A percentile compares a stretch with the other conserved stretches of the same genome.
These are phyloP conservation scores for Nicotiana tabacum DNA, from an alignment of 257 asterid species.

Conservation along the genomic window DNA sequence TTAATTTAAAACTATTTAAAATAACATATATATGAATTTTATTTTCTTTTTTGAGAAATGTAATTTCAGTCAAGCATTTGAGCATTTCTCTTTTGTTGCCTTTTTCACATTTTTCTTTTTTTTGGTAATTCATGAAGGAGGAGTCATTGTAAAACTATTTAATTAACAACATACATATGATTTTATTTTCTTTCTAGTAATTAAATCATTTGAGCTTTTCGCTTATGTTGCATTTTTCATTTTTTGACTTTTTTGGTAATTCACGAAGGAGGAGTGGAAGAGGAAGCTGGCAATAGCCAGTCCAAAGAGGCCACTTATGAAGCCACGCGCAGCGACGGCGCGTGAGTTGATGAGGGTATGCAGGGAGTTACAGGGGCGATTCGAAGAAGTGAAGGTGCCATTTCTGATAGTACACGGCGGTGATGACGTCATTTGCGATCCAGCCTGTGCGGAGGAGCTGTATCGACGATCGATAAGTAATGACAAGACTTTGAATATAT, in stretches of 20 bases:
- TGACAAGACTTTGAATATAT: slow-evolving; percentile 68
- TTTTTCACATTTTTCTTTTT: too few relatives aligned
- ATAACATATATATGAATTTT: too few relatives aligned
- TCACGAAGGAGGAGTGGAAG: slow-evolving; percentile 82
- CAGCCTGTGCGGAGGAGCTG: slow-evolving; percentile 50
- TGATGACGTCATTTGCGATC: slow-evolving; percentile 38
- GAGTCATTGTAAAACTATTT: too few relatives aligned
- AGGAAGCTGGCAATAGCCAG: slow-evolving; percentile 75
- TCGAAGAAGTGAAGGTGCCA: slow-evolving; percentile 56
- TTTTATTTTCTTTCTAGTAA: too few relatives aligned
- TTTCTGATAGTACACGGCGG: slow-evolving; percentile 84
- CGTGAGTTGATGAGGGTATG: slow-evolving; percentile 70
- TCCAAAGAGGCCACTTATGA: slow-evolving; percentile 55
- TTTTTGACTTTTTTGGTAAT: neutral
- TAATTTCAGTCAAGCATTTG: too few relatives aligned
- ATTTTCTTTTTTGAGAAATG: too few relatives aligned
- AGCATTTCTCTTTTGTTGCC: too few relatives aligned
- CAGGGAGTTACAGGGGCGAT: slow-evolving; percentile 67
- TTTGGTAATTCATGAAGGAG: too few relatives aligned
- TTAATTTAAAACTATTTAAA: too few relatives aligned
- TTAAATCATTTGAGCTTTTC: neutral
- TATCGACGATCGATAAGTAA: slow-evolving; percentile 45
- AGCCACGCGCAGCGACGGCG: slow-evolving; percentile 97
- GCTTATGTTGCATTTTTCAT: neutral
- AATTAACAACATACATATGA: too few relatives aligned